Base-by-base conservation (phyloP, 805 yeast genomes). In the Wickerhamiella kurtzmanii region DNA sequence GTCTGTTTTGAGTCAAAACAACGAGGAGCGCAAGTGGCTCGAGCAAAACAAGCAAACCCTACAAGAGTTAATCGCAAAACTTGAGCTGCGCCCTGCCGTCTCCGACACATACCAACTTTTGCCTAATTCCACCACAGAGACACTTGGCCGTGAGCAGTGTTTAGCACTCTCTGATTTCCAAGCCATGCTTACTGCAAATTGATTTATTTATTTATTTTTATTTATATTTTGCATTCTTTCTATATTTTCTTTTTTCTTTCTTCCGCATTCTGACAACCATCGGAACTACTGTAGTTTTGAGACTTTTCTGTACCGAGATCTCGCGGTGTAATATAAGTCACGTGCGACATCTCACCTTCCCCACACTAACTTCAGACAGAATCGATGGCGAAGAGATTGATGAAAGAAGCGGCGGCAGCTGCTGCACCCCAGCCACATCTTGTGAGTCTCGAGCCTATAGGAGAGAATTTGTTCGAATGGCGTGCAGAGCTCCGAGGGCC, bases 401-500 rank as follows among this genome's bases (percentile, higher is more conserved):
- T 59, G 22, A 56, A 57, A 45, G 65, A 58, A 25, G 48, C 56
- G 13, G 56, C 61, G 16, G 43, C 42, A 35, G 35, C 48, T 25
- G 47, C 48, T 35, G 57, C 48, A 22, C 61, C 61, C 17, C 58
- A 59, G 41, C 64, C 65, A 13, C 59, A 60, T 8, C 47, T 60
- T 11, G 54, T 47, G 19, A n/a, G 37, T 15, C 53, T 61, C 19
- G 48, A 43, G 18, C 60, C 62, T 2, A 18, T 17, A 9, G 63
- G 59, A 13, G 56, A 54, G 9, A 49, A 59, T 32, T 32, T 60
- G 32, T 54, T 50, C 44, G 21, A 37, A 4, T 60, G 64, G 66
- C 45, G 39, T 15, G 64, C 65, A 3, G 50, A 54, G 17, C 48
- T 63, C 20, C 40, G 35, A 36, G 75, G 75, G 43, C 70, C 69